These are phyloP conservation scores for Patellifolia procumbens DNA, from an alignment of 179 eudicot genomes.

Conservation along the genomic window DNA sequence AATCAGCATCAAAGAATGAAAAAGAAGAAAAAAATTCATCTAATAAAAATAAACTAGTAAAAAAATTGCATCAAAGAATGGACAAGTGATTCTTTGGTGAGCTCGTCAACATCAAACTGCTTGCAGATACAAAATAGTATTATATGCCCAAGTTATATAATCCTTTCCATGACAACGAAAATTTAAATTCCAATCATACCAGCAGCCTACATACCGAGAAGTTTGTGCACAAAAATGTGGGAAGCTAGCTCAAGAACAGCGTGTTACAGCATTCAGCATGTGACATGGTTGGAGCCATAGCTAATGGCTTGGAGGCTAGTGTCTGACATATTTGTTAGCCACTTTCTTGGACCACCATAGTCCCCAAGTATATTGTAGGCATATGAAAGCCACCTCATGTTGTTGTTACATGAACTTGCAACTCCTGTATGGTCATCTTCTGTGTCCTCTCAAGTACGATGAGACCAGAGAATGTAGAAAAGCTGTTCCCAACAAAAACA, in stretches of 20 bases:
- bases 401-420: conserved; percentile 41
- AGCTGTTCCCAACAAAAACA: conserved; percentile 87
- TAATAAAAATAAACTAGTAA: too few relatives aligned
- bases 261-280: conserved; percentile 41
- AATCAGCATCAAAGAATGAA: background rate
- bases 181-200: background rate
- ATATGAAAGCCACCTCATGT: conserved; percentile 77
- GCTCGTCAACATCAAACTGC: conserved; percentile 1
- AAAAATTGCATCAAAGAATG: too few relatives aligned
- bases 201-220: conserved; percentile 1
- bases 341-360: conserved; percentile 57
- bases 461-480: conserved; percentile 87
- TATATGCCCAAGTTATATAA: background rate
- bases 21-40: background rate
- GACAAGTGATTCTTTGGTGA: background rate
- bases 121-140: background rate
- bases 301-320: conserved; percentile 70
- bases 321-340: conserved; percentile 87
- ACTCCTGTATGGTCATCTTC: conserved; percentile 45
- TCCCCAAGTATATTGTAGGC: conserved; percentile 80
- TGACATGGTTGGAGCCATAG: conserved; percentile 71
- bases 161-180: background rate
- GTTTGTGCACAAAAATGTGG: background rate
- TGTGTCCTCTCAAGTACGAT: conserved; percentile 86
- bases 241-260: background rate